A percentile compares a stretch with the other conserved stretches of the same genome.
Evolutionary conservation across 768 basidiomycete genomes (phyloP).

Genomic region (Hygrocybe coccinea): DNA sequence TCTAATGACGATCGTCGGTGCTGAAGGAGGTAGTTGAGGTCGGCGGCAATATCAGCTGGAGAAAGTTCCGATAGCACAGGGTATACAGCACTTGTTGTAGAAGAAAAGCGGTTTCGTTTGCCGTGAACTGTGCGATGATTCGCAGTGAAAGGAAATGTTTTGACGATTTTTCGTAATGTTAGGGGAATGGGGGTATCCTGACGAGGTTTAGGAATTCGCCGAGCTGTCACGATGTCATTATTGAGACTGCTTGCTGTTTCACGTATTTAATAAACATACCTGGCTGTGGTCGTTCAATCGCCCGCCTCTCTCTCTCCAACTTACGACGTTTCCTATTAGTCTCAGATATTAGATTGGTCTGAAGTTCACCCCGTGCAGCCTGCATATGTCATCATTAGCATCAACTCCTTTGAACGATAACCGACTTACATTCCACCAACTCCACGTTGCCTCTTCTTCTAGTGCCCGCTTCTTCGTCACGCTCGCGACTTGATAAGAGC

Average conservation of each 20-base stretch:
- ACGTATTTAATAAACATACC: slow-evolving; percentile 38
- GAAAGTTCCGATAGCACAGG: slow-evolving; percentile 47
- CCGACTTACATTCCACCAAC: slow-evolving; percentile 77
- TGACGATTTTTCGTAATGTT: slow-evolving; percentile 62
- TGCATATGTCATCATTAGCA: slow-evolving; percentile 25
- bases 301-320: slow-evolving; percentile 80
- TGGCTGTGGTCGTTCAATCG: slow-evolving; percentile 68
- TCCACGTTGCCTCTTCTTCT: slow-evolving; percentile 79
- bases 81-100: slow-evolving; percentile 29
- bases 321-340: slow-evolving; percentile 80
- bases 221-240: slow-evolving; percentile 35
- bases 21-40: slow-evolving; percentile 52
- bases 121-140: slow-evolving; percentile 17
- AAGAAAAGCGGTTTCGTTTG: slow-evolving; percentile 14
- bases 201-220: slow-evolving; percentile 55
- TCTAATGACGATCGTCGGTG: slow-evolving; percentile 30
- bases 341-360: slow-evolving; percentile 85
- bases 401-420: slow-evolving; percentile 1
- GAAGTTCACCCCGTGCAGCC: slow-evolving; percentile 72
- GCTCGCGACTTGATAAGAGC: slow-evolving; percentile 61
- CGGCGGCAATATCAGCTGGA: slow-evolving; percentile 43
- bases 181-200: slow-evolving; percentile 41
- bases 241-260: not conserved
- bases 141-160: slow-evolving; percentile 41
- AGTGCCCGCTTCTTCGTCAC: slow-evolving; percentile 56